Evolutionary conservation across 1,284 basidiomycete species (phyloP), one percentile per base, ranked within the genome.

Genomic region (Irpex rosettiformis): DNA sequence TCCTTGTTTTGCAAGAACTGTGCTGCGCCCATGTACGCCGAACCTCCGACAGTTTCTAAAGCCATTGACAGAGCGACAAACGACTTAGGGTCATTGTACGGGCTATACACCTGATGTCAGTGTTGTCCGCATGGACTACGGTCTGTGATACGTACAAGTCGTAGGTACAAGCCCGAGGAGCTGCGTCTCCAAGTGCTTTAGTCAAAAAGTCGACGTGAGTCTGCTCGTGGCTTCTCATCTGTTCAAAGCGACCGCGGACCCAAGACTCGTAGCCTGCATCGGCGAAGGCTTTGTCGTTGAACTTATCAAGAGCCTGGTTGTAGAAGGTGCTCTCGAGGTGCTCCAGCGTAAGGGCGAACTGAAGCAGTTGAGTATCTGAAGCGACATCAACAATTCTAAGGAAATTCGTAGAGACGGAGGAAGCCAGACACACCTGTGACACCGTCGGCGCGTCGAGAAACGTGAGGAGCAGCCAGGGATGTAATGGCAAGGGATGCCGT

Each of bases 311-410:
- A 45, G 54, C 56, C 33, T 60, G 25, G 13, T 37, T 54, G 70
- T 84, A 92, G 75, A 90, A 90, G 22, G 79, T 73, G 69, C 79
- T 78, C 71, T 90, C 85, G 61, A 92, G 76, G 68, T 89, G 81
- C 72, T 91, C 86, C 52, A 91, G 78, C 21, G 82, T 83, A 52
- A 90, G 77, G 1, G 85, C 85, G 54, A 81, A 85, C 69, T 88
- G 83, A 58, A 83, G 72, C 60, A 82, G 75, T 59, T 69, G 56
- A 24, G 61, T 64, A 56, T 75, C 74, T 75, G 51, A 22, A n/a
- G n/a, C 25, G 42, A 45, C 22, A 22, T 22, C 7, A 18, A 18
- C 43, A 18, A 40, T 18, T 24, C 21, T 25, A 48, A 27, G 13
- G 6, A 54, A 27, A 21, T 43, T 21, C 11, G 24, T 43, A 21